Conservation (phyloP, 2,329 filamentous ascomycete genomes). For the Fusarium pininemorale region DNA sequence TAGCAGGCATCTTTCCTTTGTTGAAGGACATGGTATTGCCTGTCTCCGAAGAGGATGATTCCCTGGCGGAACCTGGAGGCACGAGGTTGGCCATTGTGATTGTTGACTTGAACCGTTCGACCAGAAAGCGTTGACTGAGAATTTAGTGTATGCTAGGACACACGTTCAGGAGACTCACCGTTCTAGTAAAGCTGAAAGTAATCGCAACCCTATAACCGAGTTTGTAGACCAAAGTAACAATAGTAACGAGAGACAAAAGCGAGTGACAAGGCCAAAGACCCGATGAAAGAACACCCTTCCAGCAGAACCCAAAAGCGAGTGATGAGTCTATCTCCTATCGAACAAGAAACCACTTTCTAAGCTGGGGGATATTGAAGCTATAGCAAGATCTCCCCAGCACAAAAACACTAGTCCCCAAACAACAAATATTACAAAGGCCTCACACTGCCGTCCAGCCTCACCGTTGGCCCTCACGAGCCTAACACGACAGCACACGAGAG, state of each 20-base stretch:
- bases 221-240: background rate
- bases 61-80: slow-evolving; percentile 13
- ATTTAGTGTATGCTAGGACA: background rate
- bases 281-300: background rate
- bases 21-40: slow-evolving; percentile 1
- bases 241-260: slow-evolving; percentile 8
- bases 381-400: slow-evolving; percentile 26
- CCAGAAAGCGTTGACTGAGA: too few species aligned
- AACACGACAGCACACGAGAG: slow-evolving; percentile 41
- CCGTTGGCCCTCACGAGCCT: slow-evolving; percentile 12
- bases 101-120: background rate
- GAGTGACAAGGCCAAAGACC: slow-evolving; percentile 27
- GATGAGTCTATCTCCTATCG: slow-evolving; percentile 10
- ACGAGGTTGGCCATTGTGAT: slow-evolving; percentile 14
- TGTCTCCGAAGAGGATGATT: slow-evolving; percentile 28
- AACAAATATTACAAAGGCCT: slow-evolving; percentile 14
- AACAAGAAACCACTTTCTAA: background rate
- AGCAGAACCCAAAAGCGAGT: slow-evolving; percentile 21
- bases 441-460: slow-evolving; percentile 26
- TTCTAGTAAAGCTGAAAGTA: too few species aligned
- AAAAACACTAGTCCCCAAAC: background rate
- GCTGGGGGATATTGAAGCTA: slow-evolving; percentile 38
- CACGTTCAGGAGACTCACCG: background rate
- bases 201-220: fast-evolving
- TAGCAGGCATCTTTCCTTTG: slow-evolving; percentile 3